Evolutionary conservation across 805 yeast genomes (phyloP), one percentile per base, ranked within the genome.

Genomic region (Blastobotrys mokoenaii): DNA sequence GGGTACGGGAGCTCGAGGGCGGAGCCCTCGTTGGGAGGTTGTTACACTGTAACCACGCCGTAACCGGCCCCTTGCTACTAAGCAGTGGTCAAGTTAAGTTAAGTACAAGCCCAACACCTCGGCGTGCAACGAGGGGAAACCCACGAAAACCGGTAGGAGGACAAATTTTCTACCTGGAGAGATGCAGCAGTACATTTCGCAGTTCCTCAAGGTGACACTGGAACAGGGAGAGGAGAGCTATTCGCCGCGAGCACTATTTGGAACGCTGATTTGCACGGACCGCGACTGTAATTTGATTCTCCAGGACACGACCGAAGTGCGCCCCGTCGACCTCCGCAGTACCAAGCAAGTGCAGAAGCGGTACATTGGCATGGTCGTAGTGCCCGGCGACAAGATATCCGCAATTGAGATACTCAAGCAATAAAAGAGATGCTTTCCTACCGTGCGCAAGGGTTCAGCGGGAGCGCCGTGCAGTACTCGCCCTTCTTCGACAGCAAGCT

Each of bases 401-500:
- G 46, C 53, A 18, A 53, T 60, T 29, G 45, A 54, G 20, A 31
- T 55, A 9, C 55, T 11, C 35, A n/a, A 39, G 22, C 12, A n/a
- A 17, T 11, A 32, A 32, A 16, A 10, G 32, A 11, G 7, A 85
- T 88, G 96, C 71, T 86, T 15, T 69, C 80, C 2, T 87, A 71
- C 61, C 70, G 84, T 53, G 85, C 95, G 20, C 65, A 69, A 14
- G 95, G 96, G 0, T 87, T 76, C 64, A 83, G 87, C 59, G 97
- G 97, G 12, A 86, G 86, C 60, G 81, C 82, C 0, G 83, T 88
- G 12, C 82, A 82, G 56, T 93, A 90, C 67, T 87, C 96, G 0
- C 97, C 97, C 1, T 90, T 80, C 57, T 84, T 79, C 55, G 97
- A 90, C 63, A 85, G 84, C 66, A 84, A 85, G 57, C 58, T 90